phyloP scores from a whole-genome alignment of 73 alveolate species.

The Chromera velia region DNA sequence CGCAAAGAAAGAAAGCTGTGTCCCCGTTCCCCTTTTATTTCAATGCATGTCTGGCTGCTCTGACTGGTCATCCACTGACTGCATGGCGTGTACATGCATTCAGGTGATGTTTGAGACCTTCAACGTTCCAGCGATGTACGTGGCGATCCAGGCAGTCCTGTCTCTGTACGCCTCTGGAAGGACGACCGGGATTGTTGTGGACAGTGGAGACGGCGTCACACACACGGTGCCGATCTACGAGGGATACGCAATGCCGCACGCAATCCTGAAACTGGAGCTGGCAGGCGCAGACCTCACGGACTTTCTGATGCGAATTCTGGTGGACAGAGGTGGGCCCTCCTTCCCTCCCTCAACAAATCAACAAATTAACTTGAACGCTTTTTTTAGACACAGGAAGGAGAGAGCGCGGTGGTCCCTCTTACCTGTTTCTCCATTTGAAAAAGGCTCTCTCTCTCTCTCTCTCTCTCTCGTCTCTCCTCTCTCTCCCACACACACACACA shows the following conservation, averaged over 20 bases:
- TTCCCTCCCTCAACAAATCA: background rate
- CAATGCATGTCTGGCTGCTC: no score
- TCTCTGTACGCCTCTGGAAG: constrained; percentile 88
- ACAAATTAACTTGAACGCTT: no score
- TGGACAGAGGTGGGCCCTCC: constrained; percentile 60
- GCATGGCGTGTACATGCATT: no score
- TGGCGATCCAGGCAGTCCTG: constrained; percentile 86
- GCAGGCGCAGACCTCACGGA: constrained; percentile 88
- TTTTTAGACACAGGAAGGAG: no score
- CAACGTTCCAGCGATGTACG: constrained; percentile 90
- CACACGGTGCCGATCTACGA: constrained; percentile 97
- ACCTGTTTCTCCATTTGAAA: no score
- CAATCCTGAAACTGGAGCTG: constrained; percentile 71
- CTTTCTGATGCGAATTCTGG: constrained; percentile 62
- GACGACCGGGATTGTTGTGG: constrained; percentile 89
- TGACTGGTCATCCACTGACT: no score
- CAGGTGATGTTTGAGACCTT: constrained; percentile 89
- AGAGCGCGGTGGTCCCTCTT: no score
- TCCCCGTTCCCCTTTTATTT: no score
- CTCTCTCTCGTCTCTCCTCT: no score
- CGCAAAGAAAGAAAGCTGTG: constrained; percentile 61
- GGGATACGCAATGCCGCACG: constrained; percentile 86
- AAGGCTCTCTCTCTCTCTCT: no score
- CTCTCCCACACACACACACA: no score
- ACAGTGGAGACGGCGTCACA: constrained; percentile 95